phyloP scores from a whole-genome alignment of 2,329 filamentous ascomycete species.

The Trichoderma citrinoviride region DNA sequence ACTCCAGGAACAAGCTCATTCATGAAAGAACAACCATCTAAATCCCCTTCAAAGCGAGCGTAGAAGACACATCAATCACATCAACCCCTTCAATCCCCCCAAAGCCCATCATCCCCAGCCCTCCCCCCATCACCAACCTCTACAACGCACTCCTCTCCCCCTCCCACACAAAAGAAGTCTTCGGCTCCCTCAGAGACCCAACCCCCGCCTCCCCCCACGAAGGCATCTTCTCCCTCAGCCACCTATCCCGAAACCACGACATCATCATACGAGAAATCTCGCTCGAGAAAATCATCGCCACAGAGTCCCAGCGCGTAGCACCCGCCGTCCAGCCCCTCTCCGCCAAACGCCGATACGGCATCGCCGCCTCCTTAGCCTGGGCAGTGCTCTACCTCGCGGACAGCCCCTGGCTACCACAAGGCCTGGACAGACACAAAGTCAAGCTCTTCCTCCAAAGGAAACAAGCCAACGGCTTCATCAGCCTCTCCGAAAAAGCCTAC shows the following conservation, averaged over 20 bases:
- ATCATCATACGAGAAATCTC: not conserved
- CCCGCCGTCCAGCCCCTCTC: conserved; percentile 18
- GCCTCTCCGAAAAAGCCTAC: conserved; percentile 14
- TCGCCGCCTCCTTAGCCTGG: conserved; percentile 10
- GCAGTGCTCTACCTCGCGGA: conserved; percentile 10
- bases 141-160: not conserved
- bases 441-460: conserved; percentile 8
- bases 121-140: not conserved
- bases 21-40: not conserved
- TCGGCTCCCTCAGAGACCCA: conserved; percentile 3
- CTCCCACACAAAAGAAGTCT: not conserved
- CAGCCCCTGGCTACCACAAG: conserved; percentile 7
- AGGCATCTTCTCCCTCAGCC: conserved; percentile 1
- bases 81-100: not conserved
- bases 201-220: not conserved
- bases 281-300: conserved; percentile 10
- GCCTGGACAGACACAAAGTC: not conserved
- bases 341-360: conserved; percentile 13
- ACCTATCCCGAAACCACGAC: not conserved
- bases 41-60: not conserved
- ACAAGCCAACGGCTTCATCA: conserved; percentile 5
- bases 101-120: not conserved
- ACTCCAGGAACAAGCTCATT: not conserved
- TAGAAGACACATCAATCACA: conserved; percentile 8
- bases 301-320: not conserved